Evolutionary conservation across 2,329 filamentous ascomycete genomes (phyloP).

Genomic region (Fragosphaeria purpurea): DNA sequence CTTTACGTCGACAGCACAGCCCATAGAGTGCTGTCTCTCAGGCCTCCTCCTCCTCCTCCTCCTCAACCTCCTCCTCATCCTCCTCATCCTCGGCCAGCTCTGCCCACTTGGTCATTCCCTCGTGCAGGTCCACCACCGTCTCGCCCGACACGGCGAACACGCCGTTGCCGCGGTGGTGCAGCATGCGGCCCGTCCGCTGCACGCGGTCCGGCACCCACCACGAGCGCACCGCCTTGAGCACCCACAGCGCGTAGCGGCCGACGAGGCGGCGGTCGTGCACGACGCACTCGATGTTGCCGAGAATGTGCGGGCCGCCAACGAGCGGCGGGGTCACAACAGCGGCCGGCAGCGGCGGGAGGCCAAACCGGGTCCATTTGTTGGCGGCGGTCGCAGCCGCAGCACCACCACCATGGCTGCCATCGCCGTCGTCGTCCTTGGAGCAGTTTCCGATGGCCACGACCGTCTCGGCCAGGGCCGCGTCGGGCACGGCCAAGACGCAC

Average conservation of each 20-base stretch:
- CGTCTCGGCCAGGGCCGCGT: slow-evolving; percentile 12
- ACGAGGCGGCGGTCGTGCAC: slow-evolving; percentile 24
- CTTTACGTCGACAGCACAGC: not conserved
- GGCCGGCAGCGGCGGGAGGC: slow-evolving; percentile 20
- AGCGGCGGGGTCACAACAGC: slow-evolving; percentile 21
- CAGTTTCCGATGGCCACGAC: slow-evolving; percentile 26
- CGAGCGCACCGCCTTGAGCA: slow-evolving; percentile 22
- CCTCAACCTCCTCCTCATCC: not conserved
- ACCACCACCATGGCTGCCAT: not conserved
- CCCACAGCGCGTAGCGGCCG: slow-evolving; percentile 24
- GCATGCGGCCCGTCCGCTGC: slow-evolving; percentile 21
- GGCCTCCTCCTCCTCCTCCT: too few relatives aligned
- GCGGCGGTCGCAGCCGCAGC: not conserved
- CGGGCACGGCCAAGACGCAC: slow-evolving; percentile 21
- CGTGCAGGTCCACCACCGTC: slow-evolving; percentile 20
- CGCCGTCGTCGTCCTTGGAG: slow-evolving; percentile 16
- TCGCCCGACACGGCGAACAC: slow-evolving; percentile 23
- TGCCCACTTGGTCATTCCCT: slow-evolving; percentile 25
- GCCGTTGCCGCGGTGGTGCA: slow-evolving; percentile 26
- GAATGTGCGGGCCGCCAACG: slow-evolving; percentile 20
- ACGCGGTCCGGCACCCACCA: slow-evolving; percentile 21
- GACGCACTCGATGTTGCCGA: slow-evolving; percentile 26
- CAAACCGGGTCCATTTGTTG: slow-evolving; percentile 22
- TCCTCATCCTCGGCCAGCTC: slow-evolving; percentile 19
- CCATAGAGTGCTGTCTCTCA: too few relatives aligned